phyloP scores from a whole-genome alignment of 352 stramenopile species.

The Globisporangium parvum region DNA sequence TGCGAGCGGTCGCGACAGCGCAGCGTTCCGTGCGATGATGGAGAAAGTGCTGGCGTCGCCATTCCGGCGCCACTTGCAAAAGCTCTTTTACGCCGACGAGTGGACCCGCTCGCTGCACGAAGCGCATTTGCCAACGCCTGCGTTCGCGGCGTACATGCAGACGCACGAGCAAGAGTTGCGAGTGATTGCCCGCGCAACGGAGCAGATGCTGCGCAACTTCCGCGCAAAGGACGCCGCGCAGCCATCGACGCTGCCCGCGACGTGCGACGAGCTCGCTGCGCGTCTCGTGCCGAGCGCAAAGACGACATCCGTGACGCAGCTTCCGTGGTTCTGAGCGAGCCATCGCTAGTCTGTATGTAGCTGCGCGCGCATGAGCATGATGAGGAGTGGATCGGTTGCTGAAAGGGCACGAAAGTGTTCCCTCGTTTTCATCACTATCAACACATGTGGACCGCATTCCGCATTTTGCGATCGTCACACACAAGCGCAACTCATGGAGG shows the following conservation, averaged over 20 bases:
- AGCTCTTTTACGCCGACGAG: conserved; percentile 45
- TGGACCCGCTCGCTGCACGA: conserved; percentile 53
- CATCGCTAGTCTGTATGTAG: too few species aligned
- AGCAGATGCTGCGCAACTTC: conserved; percentile 60
- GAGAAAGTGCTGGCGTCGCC: conserved; percentile 48
- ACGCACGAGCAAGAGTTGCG: conserved; percentile 46
- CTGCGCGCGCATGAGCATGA: too few species aligned
- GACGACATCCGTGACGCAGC: conserved; percentile 22
- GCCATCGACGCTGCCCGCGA: conserved; percentile 26
- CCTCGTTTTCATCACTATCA: too few species aligned
- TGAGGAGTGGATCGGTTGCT: too few species aligned
- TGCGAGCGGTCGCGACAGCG: not conserved
- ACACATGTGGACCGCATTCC: too few species aligned
- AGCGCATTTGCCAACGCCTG: conserved; percentile 42
- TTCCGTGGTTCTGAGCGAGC: conserved; percentile 41
- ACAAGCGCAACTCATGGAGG: too few species aligned
- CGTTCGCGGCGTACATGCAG: conserved; percentile 57
- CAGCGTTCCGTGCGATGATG: conserved; percentile 26
- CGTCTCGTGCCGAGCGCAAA: conserved; percentile 17
- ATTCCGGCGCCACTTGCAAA: conserved; percentile 60
- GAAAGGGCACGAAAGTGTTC: too few species aligned
- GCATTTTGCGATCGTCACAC: too few species aligned
- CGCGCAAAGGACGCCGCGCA: conserved; percentile 26
- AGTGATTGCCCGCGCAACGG: conserved; percentile 42
- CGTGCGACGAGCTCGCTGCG: conserved; percentile 21